These are phyloP conservation scores for Pouteria glomerata DNA, from an alignment of 148 eudicot species.

Conservation along the genomic window DNA sequence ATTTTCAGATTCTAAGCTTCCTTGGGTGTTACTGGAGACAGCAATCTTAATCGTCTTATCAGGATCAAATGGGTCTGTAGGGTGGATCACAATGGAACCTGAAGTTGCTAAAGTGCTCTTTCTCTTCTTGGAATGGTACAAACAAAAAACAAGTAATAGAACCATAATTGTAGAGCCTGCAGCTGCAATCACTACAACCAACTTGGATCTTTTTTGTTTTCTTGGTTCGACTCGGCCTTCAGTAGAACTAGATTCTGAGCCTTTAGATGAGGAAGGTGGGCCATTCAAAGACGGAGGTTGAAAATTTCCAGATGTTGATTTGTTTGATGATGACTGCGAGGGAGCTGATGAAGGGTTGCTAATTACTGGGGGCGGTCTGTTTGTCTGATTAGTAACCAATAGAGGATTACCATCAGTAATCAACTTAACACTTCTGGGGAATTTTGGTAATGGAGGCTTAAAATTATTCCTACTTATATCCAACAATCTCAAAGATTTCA, in stretches of 20 bases:
- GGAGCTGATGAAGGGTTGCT: not conserved
- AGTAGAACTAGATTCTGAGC: conserved; percentile 11
- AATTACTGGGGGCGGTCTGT: conserved; percentile 19
- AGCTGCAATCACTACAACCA: conserved; percentile 19
- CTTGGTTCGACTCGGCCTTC: not conserved
- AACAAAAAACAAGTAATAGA: conserved; percentile 13
- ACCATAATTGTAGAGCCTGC: conserved; percentile 16
- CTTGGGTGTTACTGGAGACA: conserved; percentile 25
- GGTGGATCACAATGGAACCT: conserved; percentile 32
- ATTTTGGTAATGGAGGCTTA: conserved; percentile 54
- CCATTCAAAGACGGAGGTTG: too few species aligned
- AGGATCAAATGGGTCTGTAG: conserved; percentile 39
- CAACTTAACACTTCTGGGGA: conserved; percentile 40
- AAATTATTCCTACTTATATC: conserved; percentile 50
- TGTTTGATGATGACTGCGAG: conserved; percentile 21
- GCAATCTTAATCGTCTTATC: conserved; percentile 40
- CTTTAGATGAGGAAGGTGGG: conserved; percentile 1
- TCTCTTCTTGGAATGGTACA: conserved; percentile 31
- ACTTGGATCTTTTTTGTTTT: conserved; percentile 17
- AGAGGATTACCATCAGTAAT: conserved; percentile 41
- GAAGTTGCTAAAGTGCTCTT: conserved; percentile 19
- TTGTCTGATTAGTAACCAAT: conserved; percentile 17
- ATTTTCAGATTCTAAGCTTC: conserved; percentile 20
- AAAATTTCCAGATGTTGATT: too few species aligned
- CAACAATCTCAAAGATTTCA: conserved; percentile 51